Percentiles rank a stretch among this genome's conserved stretches.
These are phyloP conservation scores for Sporothrix phasma DNA, from an alignment of 2,329 filamentous ascomycete species.

Conservation along the genomic window DNA sequence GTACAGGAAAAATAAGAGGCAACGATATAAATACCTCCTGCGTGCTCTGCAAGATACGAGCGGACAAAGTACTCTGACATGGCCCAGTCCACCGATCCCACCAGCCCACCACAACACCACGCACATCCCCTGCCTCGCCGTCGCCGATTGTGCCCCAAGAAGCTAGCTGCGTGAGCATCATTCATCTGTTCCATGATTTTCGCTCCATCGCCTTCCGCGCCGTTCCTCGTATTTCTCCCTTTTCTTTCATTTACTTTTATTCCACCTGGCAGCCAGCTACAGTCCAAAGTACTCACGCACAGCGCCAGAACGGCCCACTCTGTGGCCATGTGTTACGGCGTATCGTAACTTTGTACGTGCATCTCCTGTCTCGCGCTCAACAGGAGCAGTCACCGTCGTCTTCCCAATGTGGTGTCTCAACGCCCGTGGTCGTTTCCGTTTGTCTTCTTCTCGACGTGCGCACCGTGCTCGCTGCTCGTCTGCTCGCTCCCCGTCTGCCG, in stretches of 20 bases:
- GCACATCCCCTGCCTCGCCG: constrained; percentile 3
- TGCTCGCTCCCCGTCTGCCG: no score
- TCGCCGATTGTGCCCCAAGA: constrained; percentile 9
- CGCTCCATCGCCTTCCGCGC: not conserved
- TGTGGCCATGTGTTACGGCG: no score
- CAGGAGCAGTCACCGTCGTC: no score
- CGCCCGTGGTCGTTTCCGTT: not conserved
- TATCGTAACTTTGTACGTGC: no score
- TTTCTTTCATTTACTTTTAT: constrained; percentile 5
- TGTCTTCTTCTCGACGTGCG: not conserved
- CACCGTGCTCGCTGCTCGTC: no score
- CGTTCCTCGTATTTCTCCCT: not conserved
- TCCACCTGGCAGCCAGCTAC: no score
- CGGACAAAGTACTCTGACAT: no score
- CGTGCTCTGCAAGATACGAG: no score
- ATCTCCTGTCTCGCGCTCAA: no score
- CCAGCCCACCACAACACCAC: not conserved
- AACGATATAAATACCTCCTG: not conserved
- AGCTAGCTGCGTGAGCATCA: not conserved
- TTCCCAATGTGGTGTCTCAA: no score
- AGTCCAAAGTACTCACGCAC: no score
- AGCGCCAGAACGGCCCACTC: no score
- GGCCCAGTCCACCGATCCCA: not conserved
- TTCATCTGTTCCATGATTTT: not conserved
- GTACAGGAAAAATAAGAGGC: not conserved